A percentile compares a stretch with the other conserved stretches of the same genome.
These are phyloP conservation scores for Cardamine chenopodiifolia DNA, from an alignment of 345 rosid species.

Conservation along the genomic window DNA sequence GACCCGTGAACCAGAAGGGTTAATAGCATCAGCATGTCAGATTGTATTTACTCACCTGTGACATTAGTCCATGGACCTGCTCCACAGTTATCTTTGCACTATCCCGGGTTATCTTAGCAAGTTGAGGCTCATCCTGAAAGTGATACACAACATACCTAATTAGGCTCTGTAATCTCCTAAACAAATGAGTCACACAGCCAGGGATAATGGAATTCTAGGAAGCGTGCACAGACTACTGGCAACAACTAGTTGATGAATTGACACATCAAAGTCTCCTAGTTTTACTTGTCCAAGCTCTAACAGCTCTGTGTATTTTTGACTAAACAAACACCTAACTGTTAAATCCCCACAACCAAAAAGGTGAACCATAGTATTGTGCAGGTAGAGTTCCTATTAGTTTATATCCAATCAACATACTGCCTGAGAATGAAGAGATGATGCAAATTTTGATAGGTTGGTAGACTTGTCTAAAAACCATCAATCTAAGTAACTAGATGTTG, in stretches of 20 bases:
- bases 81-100: constrained; percentile 97
- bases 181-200: neutral
- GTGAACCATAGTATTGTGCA: constrained; percentile 9
- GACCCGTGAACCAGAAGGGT: neutral
- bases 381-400: constrained; percentile 13
- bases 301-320: neutral
- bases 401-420: constrained; percentile 10
- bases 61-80: constrained; percentile 98
- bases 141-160: constrained; percentile 15
- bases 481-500: constrained; percentile 22
- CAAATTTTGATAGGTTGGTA: constrained; percentile 6
- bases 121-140: constrained; percentile 92
- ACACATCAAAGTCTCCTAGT: neutral
- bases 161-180: constrained; percentile 6
- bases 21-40: neutral
- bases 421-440: neutral
- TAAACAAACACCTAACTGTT: neutral
- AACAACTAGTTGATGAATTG: constrained; percentile 1
- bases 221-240: constrained; percentile 1
- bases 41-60: constrained; percentile 65
- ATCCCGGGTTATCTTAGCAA: constrained; percentile 96
- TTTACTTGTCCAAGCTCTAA: neutral
- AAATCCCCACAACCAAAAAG: constrained; percentile 3
- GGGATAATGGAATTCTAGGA: neutral
- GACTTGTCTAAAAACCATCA: neutral